These are phyloP conservation scores for Penicillium dipodomyicola DNA, from an alignment of 495 filamentous ascomycete species.

Conservation along the genomic window DNA sequence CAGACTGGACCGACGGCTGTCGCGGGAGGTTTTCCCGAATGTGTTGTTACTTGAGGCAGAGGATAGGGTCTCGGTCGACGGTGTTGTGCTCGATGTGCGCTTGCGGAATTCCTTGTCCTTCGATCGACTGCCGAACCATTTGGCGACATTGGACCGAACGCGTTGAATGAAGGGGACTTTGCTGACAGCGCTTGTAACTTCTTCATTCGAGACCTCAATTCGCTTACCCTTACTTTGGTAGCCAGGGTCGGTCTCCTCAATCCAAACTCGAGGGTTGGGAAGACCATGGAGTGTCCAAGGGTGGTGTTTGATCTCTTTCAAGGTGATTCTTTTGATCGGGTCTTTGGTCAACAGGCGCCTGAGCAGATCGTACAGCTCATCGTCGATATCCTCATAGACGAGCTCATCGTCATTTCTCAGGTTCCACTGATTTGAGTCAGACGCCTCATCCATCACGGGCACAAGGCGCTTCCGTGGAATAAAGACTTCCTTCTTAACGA, in stretches of 20 bases:
- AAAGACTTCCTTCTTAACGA: constrained; percentile 85
- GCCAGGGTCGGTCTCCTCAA: constrained; percentile 89
- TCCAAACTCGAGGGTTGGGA: constrained; percentile 70
- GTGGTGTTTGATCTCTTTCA: constrained; percentile 93
- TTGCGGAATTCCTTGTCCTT: constrained; percentile 55
- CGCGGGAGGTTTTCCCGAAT: constrained; percentile 37
- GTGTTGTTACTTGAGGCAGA: constrained; percentile 31
- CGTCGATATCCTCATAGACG: constrained; percentile 80
- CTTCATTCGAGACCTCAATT: constrained; percentile 88
- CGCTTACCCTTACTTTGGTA: constrained; percentile 77
- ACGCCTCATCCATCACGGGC: constrained; percentile 64
- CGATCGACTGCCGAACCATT: constrained; percentile 59
- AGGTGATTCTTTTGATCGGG: constrained; percentile 77
- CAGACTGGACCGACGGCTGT: constrained; percentile 65
- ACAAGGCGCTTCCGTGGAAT: constrained; percentile 78
- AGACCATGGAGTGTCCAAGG: constrained; percentile 90
- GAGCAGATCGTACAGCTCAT: constrained; percentile 77
- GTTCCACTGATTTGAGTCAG: constrained; percentile 34
- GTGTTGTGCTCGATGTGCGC: constrained; percentile 34
- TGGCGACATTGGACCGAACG: constrained; percentile 50
- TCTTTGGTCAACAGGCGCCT: constrained; percentile 83
- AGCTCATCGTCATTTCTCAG: constrained; percentile 65
- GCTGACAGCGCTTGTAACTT: constrained; percentile 86
- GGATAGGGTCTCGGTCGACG: constrained; percentile 36
- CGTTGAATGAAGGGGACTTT: constrained; percentile 83